phyloP scores from a whole-genome alignment of 2,329 filamentous ascomycete species.

The Phyllosticta capitalensis region DNA sequence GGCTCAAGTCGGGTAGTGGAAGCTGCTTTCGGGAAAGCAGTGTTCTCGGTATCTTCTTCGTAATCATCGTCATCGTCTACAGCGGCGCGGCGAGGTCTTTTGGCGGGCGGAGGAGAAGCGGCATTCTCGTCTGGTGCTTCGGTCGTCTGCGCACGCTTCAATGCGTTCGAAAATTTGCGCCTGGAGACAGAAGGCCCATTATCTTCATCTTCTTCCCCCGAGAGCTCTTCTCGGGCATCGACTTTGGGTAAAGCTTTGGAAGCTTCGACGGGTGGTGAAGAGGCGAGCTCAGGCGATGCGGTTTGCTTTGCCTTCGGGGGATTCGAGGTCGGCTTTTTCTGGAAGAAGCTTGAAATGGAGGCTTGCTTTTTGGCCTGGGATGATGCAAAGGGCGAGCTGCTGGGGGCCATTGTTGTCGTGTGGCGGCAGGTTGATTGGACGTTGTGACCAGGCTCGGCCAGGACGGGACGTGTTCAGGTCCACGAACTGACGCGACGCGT shows the following conservation, averaged over 20 bases:
- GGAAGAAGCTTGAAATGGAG: constrained; percentile 81
- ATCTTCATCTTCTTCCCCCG: not conserved
- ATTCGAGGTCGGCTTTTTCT: constrained; percentile 32
- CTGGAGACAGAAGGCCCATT: not conserved
- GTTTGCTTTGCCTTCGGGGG: constrained; percentile 13
- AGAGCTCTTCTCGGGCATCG: not conserved
- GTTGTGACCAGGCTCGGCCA: not conserved
- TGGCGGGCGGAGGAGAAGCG: not conserved
- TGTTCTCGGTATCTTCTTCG: constrained; percentile 28
- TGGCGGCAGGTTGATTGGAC: not conserved
- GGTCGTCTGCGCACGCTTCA: constrained; percentile 38
- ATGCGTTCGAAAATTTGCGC: constrained; percentile 20
- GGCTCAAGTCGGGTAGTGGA: not conserved
- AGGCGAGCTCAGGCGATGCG: not conserved
- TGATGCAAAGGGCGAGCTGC: constrained; percentile 24
- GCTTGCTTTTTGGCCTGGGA: constrained; percentile 58
- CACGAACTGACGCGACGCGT: not conserved
- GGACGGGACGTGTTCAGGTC: not conserved
- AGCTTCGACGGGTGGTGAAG: not conserved
- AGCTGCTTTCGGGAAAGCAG: constrained; percentile 14
- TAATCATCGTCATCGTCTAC: constrained; percentile 31
- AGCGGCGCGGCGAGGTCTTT: constrained; percentile 1
- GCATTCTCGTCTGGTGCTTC: not conserved
- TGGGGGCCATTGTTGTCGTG: constrained; percentile 25
- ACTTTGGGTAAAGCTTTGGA: not conserved